Evolutionary conservation across 495 filamentous ascomycete genomes (phyloP).

Genomic region (Daldinia loculata): DNA sequence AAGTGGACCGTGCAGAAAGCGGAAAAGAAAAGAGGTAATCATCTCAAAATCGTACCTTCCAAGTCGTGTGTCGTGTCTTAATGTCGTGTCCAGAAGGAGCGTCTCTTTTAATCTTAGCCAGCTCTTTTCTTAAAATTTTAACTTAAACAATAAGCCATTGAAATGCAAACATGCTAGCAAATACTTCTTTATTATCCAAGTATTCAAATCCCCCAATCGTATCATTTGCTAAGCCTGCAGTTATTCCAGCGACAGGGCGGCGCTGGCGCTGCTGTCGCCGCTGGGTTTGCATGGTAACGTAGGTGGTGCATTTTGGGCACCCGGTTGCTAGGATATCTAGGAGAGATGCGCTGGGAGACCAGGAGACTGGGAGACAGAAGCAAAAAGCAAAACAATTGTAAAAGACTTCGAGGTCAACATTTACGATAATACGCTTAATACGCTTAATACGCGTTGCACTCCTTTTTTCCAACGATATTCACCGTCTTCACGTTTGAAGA

Average conservation of each 20-base stretch:
- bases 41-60: constrained; percentile 10
- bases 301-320: constrained; percentile 24
- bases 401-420: not conserved
- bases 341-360: not conserved
- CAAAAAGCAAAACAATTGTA: not conserved
- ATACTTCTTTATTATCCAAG: constrained; percentile 17
- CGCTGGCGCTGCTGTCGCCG: constrained; percentile 39
- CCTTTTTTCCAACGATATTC: not conserved
- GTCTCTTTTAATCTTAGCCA: constrained; percentile 4
- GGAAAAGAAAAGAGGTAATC: not conserved
- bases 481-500: not conserved
- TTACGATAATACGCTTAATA: constrained; percentile 5
- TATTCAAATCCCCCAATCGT: not conserved
- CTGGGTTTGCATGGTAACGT: constrained; percentile 26
- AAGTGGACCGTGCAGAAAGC: constrained; percentile 36
- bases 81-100: constrained; percentile 12
- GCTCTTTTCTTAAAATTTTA: not conserved
- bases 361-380: not conserved
- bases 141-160: constrained; percentile 30
- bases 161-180: constrained; percentile 29
- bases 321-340: constrained; percentile 9
- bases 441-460: not conserved
- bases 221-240: not conserved
- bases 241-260: constrained; percentile 25
- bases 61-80: not conserved